Percentiles rank a stretch among this genome's conserved stretches.
Evolutionary conservation across 768 basidiomycete species (phyloP).

Genomic region (Udeniomyces megalosporus): DNA sequence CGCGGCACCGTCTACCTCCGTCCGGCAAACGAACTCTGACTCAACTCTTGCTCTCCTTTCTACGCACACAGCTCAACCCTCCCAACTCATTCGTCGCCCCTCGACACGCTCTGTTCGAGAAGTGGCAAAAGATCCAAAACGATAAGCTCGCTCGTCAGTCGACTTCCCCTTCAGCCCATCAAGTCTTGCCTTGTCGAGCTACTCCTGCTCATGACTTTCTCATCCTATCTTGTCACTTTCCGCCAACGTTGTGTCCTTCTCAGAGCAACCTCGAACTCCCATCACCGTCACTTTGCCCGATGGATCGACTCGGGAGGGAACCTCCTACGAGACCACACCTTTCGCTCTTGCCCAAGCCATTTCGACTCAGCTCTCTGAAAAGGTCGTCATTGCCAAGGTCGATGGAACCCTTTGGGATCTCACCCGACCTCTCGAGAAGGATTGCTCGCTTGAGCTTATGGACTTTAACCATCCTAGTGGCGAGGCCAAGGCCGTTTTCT

Average conservation of each 20-base stretch:
- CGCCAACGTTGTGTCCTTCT: conserved; percentile 17
- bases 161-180: conserved; percentile 9
- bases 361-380: conserved; percentile 71
- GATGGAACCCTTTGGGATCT: conserved; percentile 77
- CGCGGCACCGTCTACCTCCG: conserved; percentile 21
- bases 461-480: conserved; percentile 90
- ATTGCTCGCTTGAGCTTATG: conserved; percentile 62
- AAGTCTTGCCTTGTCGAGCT: neutral
- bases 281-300: conserved; percentile 74
- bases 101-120: conserved; percentile 13
- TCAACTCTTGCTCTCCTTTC: neutral
- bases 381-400: conserved; percentile 84
- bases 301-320: conserved; percentile 66
- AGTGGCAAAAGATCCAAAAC: conserved; percentile 12
- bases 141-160: conserved; percentile 16
- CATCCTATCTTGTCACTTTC: neutral
- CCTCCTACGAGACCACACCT: conserved; percentile 87
- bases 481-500: conserved; percentile 87
- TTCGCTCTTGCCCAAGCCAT: conserved; percentile 78
- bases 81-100: conserved; percentile 15
- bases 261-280: conserved; percentile 57
- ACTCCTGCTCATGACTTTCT: neutral
- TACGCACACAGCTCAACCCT: conserved; percentile 8
- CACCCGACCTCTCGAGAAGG: conserved; percentile 77
- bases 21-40: conserved; percentile 11